Evolutionary conservation across 805 yeast species (phyloP).

Genomic region (Metschnikowia colocasiae): DNA sequence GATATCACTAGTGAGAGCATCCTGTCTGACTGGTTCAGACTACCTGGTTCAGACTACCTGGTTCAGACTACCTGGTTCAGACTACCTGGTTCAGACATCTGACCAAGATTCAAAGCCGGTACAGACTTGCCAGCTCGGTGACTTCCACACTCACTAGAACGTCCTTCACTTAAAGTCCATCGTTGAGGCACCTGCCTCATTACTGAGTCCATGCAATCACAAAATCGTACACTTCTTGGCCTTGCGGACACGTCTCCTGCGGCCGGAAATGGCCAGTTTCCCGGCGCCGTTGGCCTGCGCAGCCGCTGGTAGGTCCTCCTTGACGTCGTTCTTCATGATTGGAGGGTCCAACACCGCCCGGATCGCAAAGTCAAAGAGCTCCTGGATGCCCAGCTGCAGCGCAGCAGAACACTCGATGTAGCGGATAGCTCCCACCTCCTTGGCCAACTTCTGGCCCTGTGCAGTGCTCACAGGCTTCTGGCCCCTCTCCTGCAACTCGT

Average conservation of each 20-base stretch:
- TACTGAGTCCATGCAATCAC: too few species aligned
- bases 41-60: too few species aligned
- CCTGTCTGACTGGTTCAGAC: too few species aligned
- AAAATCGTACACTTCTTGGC: slow-evolving; percentile 41
- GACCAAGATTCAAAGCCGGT: too few species aligned
- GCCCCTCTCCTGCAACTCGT: slow-evolving; percentile 60
- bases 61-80: too few species aligned
- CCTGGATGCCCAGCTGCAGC: slow-evolving; percentile 80
- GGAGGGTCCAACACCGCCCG: slow-evolving; percentile 61
- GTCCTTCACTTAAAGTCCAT: too few species aligned
- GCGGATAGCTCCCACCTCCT: slow-evolving; percentile 65
- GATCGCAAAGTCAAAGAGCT: slow-evolving; percentile 80
- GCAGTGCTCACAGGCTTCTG: slow-evolving; percentile 56
- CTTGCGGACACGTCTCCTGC: slow-evolving; percentile 29
- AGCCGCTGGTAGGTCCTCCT: slow-evolving; percentile 16
- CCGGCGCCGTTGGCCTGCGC: slow-evolving; percentile 6
- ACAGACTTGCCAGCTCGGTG: too few species aligned
- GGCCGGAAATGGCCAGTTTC: slow-evolving; percentile 6
- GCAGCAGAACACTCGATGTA: slow-evolving; percentile 90
- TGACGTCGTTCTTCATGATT: slow-evolving; percentile 13
- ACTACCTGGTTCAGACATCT: too few species aligned
- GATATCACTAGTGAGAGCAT: too few species aligned
- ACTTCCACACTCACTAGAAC: too few species aligned
- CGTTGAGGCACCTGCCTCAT: too few species aligned
- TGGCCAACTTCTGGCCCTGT: slow-evolving; percentile 66